Evolutionary conservation across 1,139 yeast species (phyloP).

Genomic region (Taphrina deformans): DNA sequence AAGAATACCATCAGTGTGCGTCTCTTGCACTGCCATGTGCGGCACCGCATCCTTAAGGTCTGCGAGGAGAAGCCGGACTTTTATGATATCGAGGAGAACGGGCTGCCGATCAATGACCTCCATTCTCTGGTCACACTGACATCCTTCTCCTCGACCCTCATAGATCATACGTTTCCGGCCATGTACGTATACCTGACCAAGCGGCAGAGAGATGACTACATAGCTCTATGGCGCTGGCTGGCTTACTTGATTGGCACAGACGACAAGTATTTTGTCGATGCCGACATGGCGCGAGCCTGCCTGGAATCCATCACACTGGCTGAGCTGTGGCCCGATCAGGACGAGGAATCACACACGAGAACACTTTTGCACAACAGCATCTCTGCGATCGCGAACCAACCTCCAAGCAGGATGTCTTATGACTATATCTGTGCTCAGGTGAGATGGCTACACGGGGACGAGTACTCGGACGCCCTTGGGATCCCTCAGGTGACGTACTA

Average conservation of each 20-base stretch:
- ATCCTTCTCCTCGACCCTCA: slow-evolving; percentile 23
- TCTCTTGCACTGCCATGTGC: slow-evolving; percentile 27
- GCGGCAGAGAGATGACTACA: slow-evolving; percentile 26
- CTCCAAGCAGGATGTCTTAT: slow-evolving; percentile 25
- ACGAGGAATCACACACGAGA: slow-evolving; percentile 9
- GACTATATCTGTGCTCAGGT: slow-evolving; percentile 32
- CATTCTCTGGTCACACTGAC: slow-evolving; percentile 29
- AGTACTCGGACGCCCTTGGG: slow-evolving; percentile 18
- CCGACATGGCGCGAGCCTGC: slow-evolving; percentile 31
- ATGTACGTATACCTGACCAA: slow-evolving; percentile 27
- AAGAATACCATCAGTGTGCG: slow-evolving; percentile 30
- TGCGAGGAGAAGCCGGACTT: slow-evolving; percentile 20
- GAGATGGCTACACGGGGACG: slow-evolving; percentile 29
- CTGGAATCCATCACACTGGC: slow-evolving; percentile 26
- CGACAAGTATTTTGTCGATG: slow-evolving; percentile 16
- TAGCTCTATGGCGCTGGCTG: slow-evolving; percentile 31
- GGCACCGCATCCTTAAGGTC: slow-evolving; percentile 8
- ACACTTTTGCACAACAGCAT: slow-evolving; percentile 25
- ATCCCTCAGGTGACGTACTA: slow-evolving; percentile 5
- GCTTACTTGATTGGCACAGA: slow-evolving; percentile 32
- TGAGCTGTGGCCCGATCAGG: slow-evolving; percentile 22
- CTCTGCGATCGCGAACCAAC: slow-evolving; percentile 21
- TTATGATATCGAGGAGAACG: slow-evolving; percentile 24
- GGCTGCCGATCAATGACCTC: slow-evolving; percentile 28
- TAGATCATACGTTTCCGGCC: slow-evolving; percentile 26